Base-by-base conservation (phyloP, 495 filamentous ascomycete species). In the Patellaria atrata region DNA sequence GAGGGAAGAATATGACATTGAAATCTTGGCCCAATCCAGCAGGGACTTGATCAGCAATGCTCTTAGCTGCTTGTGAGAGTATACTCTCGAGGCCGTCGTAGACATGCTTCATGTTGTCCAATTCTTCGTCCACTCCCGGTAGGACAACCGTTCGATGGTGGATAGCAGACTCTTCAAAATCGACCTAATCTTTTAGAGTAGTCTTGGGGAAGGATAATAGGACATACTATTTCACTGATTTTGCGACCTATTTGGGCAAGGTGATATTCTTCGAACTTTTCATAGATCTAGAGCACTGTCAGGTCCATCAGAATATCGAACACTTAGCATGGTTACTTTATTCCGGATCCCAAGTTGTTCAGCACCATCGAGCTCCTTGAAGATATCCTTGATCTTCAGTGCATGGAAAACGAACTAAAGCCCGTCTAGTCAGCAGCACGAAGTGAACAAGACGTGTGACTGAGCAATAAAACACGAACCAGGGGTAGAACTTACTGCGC, bases 1-100 rank as follows among this genome's bases (percentile, higher is more conserved):
- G 82, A 7, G 84, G 85, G 45, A 94, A 83, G 53, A 86, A 86
- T 14, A 91, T 78, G 31, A 79, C 75, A 37, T 80, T 82, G 57
- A 94, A 44, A 51, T 74, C 58, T 37, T 74, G 51, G 57, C 67
- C 57, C 51, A 79, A 46, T 43, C 61, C 45, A 39, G 60, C 59
- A 0, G 89, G 87, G 9, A 87, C 60, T 1, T 63, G 67, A 8
- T 49, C 54, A 3, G 71, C 65, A 33, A 51, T 14, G 25, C 44
- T 51, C 3, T 40, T 30, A 4, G 45, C 49, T 9, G 49, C 45
- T 24, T 43, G 28, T 8, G 73, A 73, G 15, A 97, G 67, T 21
- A 93, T 58, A 38, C 67, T 67, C 39, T 74, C 75, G 36, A 93
- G 62, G 2, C 82, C 81, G 38, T 84, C 70, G 40, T 89, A 93